Evolutionary conservation across 2,329 filamentous ascomycete genomes (phyloP).

Genomic region (Penicillium vulpinum): DNA sequence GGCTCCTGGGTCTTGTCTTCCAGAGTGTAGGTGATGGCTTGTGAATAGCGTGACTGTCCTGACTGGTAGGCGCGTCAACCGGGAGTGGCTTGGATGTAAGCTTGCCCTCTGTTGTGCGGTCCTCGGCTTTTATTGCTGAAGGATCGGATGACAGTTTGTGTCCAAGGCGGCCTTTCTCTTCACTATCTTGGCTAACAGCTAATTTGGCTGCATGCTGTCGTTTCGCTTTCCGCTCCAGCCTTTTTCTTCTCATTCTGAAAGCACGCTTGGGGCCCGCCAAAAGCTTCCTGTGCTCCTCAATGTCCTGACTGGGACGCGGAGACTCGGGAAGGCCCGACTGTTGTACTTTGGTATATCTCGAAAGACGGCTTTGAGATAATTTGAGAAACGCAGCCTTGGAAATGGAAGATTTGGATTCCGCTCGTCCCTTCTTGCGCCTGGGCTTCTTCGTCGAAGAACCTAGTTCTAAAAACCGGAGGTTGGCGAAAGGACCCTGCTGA

Average conservation of each 20-base stretch:
- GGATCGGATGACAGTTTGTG: not conserved
- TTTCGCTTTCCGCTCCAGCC: not conserved
- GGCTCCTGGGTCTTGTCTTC: too few species aligned
- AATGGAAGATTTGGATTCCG: not conserved
- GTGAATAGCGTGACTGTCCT: not conserved
- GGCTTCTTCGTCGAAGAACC: not conserved
- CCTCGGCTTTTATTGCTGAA: not conserved
- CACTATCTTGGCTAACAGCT: not conserved
- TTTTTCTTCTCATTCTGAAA: too few species aligned
- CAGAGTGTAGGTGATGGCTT: too few species aligned
- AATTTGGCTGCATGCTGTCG: not conserved
- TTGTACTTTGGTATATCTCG: not conserved
- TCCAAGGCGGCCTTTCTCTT: not conserved
- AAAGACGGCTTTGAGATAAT: not conserved
- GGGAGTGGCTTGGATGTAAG: not conserved
- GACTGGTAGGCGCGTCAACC: not conserved
- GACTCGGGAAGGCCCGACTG: not conserved
- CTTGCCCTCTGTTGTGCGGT: not conserved
- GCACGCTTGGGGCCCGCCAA: not conserved
- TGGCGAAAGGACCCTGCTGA: not conserved
- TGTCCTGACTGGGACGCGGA: not conserved
- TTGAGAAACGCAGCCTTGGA: not conserved
- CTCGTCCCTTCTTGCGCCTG: not conserved
- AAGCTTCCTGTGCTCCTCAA: not conserved
- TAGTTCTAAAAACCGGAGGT: not conserved